Percentiles rank a stretch among this genome's conserved stretches.
phyloP scores from a whole-genome alignment of 169 alveolate species.

The Plasmodium knowlesi region DNA sequence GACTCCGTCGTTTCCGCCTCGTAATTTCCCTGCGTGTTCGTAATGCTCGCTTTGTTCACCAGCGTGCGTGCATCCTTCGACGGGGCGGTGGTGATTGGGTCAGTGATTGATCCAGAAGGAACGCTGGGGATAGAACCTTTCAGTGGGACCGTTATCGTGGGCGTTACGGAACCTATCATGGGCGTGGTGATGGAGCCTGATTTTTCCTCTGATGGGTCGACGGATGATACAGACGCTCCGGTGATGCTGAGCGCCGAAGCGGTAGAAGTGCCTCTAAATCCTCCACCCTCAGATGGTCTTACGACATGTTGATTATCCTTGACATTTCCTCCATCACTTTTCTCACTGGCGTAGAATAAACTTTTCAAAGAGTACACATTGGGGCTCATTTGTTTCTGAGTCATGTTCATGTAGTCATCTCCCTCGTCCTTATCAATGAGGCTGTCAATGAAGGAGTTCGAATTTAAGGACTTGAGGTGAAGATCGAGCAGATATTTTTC shows the following conservation, averaged over 20 bases:
- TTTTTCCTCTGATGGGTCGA: not conserved
- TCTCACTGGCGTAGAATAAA: constrained; percentile 10
- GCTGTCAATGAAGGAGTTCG: constrained; percentile 42
- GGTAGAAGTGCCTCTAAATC: not conserved
- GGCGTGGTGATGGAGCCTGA: not conserved
- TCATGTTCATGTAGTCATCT: constrained; percentile 32
- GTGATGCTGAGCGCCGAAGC: not conserved
- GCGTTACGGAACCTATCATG: too few species aligned
- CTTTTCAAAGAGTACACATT: constrained; percentile 20
- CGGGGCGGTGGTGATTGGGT: not conserved
- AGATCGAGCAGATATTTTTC: constrained; percentile 76
- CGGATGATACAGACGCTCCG: not conserved
- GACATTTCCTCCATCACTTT: not conserved
- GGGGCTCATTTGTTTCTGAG: constrained; percentile 52
- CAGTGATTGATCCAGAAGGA: not conserved
- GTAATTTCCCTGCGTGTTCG: not conserved
- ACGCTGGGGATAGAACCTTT: not conserved
- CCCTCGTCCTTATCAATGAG: constrained; percentile 48
- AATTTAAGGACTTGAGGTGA: constrained; percentile 73
- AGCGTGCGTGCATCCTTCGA: not conserved
- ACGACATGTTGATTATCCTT: not conserved
- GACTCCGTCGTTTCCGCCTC: constrained; percentile 13
- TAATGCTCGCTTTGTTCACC: not conserved
- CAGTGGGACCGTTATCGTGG: not conserved
- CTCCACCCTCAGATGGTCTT: not conserved